A percentile compares a stretch with the other conserved stretches of the same genome.
These are phyloP conservation scores for Coniochaeta sp. DNA, from an alignment of 2,329 filamentous ascomycete species.

Conservation along the genomic window DNA sequence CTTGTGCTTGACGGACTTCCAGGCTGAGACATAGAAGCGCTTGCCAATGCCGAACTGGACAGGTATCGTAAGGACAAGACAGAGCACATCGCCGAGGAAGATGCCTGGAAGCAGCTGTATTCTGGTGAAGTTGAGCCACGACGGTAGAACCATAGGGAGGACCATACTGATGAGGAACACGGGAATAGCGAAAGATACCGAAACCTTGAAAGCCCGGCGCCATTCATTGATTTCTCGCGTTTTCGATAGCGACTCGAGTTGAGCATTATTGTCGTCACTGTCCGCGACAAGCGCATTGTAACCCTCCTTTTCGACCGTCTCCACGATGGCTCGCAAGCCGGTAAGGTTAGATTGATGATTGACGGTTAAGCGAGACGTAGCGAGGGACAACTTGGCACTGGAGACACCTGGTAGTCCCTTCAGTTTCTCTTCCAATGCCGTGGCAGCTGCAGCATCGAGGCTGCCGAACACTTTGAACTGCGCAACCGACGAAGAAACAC, in stretches of 20 bases:
- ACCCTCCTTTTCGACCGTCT: constrained; percentile 70
- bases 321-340: constrained; percentile 77
- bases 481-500: constrained; percentile 44
- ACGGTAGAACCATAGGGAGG: constrained; percentile 74
- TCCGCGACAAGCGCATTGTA: constrained; percentile 88
- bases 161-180: constrained; percentile 93
- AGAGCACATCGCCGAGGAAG: constrained; percentile 82
- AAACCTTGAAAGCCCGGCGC: constrained; percentile 72
- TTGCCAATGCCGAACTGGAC: constrained; percentile 95
- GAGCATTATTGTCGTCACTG: constrained; percentile 91
- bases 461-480: constrained; percentile 82
- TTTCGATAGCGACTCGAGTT: constrained; percentile 91
- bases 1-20: constrained; percentile 81
- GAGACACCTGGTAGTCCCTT: constrained; percentile 60
- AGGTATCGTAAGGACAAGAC: constrained; percentile 76
- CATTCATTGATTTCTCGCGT: constrained; percentile 95
- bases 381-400: constrained; percentile 65
- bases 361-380: constrained; percentile 67
- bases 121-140: constrained; percentile 65
- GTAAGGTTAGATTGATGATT: constrained; percentile 63
- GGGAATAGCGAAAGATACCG: constrained; percentile 74
- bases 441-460: constrained; percentile 63
- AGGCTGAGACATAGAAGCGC: constrained; percentile 91
- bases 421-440: constrained; percentile 62
- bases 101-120: constrained; percentile 63